These are phyloP conservation scores for Apiospora saccharicola DNA, from an alignment of 2,329 filamentous ascomycete genomes.

Conservation along the genomic window DNA sequence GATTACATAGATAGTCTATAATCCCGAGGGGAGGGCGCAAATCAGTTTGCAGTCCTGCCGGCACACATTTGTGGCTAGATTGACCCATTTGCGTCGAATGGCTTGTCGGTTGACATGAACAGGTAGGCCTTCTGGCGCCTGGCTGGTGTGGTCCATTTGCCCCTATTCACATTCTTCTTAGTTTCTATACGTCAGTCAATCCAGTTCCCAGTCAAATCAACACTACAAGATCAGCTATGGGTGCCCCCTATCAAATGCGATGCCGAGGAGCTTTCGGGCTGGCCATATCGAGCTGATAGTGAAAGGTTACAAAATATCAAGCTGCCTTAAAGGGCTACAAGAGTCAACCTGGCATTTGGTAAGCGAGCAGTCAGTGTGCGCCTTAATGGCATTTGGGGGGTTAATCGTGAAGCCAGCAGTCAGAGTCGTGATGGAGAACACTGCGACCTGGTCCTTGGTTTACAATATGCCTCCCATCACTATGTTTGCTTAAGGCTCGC, in stretches of 20 bases:
- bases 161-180: not conserved
- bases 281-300: no score
- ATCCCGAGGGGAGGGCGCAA: slow-evolving; percentile 1
- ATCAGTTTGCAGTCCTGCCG: not conserved
- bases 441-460: no score
- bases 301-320: no score
- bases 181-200: slow-evolving; percentile 1
- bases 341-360: no score
- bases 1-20: slow-evolving; percentile 20
- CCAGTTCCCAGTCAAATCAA: not conserved
- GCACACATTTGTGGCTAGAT: not conserved
- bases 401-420: no score
- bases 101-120: not conserved
- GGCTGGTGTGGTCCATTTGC: not conserved
- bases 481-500: not conserved
- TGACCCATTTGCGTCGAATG: not conserved
- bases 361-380: no score
- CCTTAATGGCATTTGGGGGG: no score
- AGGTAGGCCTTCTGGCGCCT: not conserved
- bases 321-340: not conserved
- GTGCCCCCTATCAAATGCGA: not conserved
- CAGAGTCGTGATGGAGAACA: no score
- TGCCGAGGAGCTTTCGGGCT: not conserved
- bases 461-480: not conserved
- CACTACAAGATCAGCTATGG: not conserved